Evolutionary conservation across 192 early-diverging fungal species (phyloP), one percentile per base, ranked within the genome.

Genomic region (Entomortierella parvispora): DNA sequence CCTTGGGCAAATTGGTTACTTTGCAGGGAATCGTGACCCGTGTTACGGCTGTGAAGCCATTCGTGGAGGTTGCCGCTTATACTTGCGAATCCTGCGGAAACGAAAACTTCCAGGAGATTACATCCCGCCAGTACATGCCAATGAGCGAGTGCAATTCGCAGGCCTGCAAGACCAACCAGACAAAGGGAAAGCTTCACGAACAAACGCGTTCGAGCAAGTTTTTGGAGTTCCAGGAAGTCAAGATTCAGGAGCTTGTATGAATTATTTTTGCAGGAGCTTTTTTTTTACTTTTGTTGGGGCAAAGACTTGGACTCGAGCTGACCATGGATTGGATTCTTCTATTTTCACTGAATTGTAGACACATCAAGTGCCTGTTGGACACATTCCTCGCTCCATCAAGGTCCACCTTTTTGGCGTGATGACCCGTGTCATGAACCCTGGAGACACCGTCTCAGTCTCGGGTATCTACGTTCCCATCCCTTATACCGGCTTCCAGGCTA

Each of bases 291-390:
- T 2, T 28, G 8, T 23, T 14, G 28, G 18, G 2, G 23, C 15
- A 7, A 8, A 22, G 4, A 12, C 6, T 29, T 31, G 47, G 14
- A 17, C 26, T 25, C 31, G 46, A 40, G 37, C 37, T 40, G 37
- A 40, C 37, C 12, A n/a, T 22, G 17, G n/a, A 37, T 33, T 1
- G 25, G 17, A 26, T 40, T 37, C 2, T 59, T 59, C 31, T 32
- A 47, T 50, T 5, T n/a, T 17, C 31, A 4, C 12, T 45, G 4
- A 9, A n/a, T 55, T 15, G 11, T 60, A 92, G 90, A 92, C 96
- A 25, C 95, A 99, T 82, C 97, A 99, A 91, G 95, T 99, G 20
- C 97, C 97, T 53, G 96, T 97, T 80, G 97, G 97, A 62, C 95
- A 97, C 80, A 99, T 99, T 79, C 97, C 97, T 62, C 90, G 97